Conservation (phyloP, 2,329 filamentous ascomycete species). For the Colletotrichum sp. region DNA sequence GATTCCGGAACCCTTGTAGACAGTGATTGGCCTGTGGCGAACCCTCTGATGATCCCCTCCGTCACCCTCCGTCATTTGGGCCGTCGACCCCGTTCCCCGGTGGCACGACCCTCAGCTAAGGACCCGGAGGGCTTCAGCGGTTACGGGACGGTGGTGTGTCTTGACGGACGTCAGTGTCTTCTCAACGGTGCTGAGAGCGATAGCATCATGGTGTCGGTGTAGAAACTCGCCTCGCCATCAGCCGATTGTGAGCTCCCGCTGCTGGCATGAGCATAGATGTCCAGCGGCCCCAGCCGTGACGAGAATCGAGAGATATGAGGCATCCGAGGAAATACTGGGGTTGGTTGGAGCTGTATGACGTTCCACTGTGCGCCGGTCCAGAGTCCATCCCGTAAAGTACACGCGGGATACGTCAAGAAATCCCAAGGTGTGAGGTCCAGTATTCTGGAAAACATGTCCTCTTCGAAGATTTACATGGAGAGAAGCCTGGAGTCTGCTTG, state of each 20-base stretch:
- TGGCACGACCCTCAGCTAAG: neutral
- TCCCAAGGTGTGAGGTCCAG: neutral
- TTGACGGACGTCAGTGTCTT: neutral
- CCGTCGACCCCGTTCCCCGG: neutral
- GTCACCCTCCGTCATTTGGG: neutral
- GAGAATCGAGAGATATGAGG: neutral
- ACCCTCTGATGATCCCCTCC: neutral
- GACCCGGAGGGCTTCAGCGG: neutral
- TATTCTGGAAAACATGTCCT: neutral
- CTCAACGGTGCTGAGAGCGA: neutral
- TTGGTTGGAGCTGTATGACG: neutral
- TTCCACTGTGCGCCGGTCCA: neutral
- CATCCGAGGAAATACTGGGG: neutral
- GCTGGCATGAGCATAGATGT: neutral
- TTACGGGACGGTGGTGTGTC: neutral
- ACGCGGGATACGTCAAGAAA: neutral
- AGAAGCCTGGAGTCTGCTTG: neutral
- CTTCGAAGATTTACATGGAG: neutral
- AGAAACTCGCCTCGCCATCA: neutral
- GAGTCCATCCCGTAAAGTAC: neutral
- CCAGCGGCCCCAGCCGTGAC: accelerated
- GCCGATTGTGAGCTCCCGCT: neutral
- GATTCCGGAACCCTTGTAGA: neutral
- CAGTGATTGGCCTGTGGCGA: neutral
- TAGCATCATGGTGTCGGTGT: neutral